These are phyloP conservation scores for Dendrocalamus sinicus DNA, from an alignment of 176 grass and related monocot genomes.

Conservation along the genomic window DNA sequence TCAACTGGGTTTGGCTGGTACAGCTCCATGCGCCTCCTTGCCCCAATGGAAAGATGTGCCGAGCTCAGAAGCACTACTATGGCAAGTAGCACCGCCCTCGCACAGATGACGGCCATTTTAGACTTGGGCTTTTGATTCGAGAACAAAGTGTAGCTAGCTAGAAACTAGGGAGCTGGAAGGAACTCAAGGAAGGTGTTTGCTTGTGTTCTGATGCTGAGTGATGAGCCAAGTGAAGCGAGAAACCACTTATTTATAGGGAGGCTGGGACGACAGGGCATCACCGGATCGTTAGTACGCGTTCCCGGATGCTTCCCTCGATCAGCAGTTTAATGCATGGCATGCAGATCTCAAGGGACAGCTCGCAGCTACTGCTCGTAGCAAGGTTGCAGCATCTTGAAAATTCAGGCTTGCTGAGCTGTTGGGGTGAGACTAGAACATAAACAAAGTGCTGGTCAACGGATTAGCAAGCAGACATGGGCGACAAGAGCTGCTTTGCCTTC, in stretches of 20 bases:
- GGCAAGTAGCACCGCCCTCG: slow-evolving; percentile 15
- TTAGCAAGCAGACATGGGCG: slow-evolving; percentile 20
- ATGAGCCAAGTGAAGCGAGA: neutral
- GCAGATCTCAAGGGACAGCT: slow-evolving; percentile 49
- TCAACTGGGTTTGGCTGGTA: slow-evolving; percentile 41
- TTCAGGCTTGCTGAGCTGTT: slow-evolving; percentile 48
- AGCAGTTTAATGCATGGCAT: slow-evolving; percentile 7
- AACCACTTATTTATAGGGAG: slow-evolving; percentile 46
- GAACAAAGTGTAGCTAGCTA: neutral
- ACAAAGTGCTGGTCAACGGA: slow-evolving; percentile 39
- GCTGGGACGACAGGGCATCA: neutral
- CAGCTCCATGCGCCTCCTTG: slow-evolving; percentile 61
- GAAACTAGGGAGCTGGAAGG: neutral
- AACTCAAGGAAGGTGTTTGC: neutral
- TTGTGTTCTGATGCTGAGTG: neutral
- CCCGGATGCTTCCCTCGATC: slow-evolving; percentile 42
- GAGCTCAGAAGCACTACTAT: slow-evolving; percentile 26
- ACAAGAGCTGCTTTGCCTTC: slow-evolving; percentile 4
- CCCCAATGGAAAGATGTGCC: slow-evolving; percentile 23
- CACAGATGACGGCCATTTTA: slow-evolving; percentile 2
- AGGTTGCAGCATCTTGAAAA: slow-evolving; percentile 37
- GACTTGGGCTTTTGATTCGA: neutral
- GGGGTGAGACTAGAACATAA: slow-evolving; percentile 31
- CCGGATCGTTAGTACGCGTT: neutral
- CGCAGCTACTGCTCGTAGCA: neutral